A percentile compares a stretch with the other conserved stretches of the same genome.
Conservation (phyloP, 495 filamentous ascomycete species). For the Daldinia grandis region DNA sequence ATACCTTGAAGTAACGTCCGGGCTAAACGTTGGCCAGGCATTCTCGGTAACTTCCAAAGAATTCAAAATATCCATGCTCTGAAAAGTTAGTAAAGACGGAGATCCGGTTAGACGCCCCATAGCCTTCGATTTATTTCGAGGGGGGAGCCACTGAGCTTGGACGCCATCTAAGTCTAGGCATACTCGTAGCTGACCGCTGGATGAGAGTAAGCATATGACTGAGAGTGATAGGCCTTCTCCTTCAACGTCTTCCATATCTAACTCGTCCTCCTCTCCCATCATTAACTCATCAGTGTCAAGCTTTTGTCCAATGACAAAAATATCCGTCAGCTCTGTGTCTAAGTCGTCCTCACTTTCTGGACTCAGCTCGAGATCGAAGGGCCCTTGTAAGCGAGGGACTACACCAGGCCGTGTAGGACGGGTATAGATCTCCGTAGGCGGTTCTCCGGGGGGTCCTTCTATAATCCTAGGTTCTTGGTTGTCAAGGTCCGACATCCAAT, state of each 20-base stretch:
- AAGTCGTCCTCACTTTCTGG: slow-evolving; percentile 71
- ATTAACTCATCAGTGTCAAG: slow-evolving; percentile 66
- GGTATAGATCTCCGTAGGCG: slow-evolving; percentile 66
- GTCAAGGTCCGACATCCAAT: slow-evolving; percentile 85
- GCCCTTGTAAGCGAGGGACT: slow-evolving; percentile 84
- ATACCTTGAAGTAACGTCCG: slow-evolving; percentile 76
- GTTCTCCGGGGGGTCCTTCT: slow-evolving; percentile 51
- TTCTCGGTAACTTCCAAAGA: slow-evolving; percentile 58
- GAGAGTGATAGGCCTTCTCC: slow-evolving; percentile 74
- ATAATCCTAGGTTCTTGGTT: slow-evolving; percentile 71
- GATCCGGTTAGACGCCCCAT: slow-evolving; percentile 44
- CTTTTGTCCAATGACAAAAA: slow-evolving; percentile 62
- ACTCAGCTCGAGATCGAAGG: slow-evolving; percentile 75
- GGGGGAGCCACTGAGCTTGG: slow-evolving; percentile 86
- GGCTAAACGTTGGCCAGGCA: slow-evolving; percentile 77
- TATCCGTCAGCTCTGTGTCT: slow-evolving; percentile 67
- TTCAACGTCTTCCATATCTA: slow-evolving; percentile 62
- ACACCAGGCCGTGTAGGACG: slow-evolving; percentile 75
- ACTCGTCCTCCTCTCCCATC: slow-evolving; percentile 66
- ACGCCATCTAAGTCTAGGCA: slow-evolving; percentile 83
- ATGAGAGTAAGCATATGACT: slow-evolving; percentile 78
- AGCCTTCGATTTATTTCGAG: slow-evolving; percentile 54
- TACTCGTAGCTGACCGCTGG: slow-evolving; percentile 74
- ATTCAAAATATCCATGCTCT: slow-evolving; percentile 68
- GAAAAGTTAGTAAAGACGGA: slow-evolving; percentile 58